Evolutionary conservation across 2,329 filamentous ascomycete species (phyloP).

Genomic region (Clonostachys sp.): DNA sequence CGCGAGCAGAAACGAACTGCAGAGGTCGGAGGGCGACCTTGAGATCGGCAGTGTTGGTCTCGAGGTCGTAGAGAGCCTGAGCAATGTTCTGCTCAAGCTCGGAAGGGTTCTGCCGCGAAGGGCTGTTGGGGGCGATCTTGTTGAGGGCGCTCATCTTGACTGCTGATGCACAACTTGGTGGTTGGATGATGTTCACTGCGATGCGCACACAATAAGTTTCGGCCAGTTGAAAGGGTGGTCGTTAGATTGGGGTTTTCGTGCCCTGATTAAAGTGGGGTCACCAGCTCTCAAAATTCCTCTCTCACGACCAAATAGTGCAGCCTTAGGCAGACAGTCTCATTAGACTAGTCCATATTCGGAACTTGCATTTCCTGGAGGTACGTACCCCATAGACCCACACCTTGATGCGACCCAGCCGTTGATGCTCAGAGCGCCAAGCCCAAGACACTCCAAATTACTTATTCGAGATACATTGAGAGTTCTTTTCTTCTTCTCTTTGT

Average conservation of each 20-base stretch:
- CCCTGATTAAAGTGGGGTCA: conserved; percentile 9
- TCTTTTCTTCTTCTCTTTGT: too few relatives aligned
- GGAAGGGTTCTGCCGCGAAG: conserved; percentile 90
- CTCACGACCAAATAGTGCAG: too few relatives aligned
- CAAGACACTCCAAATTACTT: too few relatives aligned
- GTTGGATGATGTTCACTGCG: conserved; percentile 14
- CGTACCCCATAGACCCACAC: too few relatives aligned
- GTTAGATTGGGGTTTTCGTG: conserved; percentile 37
- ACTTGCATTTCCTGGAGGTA: too few relatives aligned
- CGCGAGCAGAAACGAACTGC: conserved; percentile 97
- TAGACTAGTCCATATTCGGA: too few relatives aligned
- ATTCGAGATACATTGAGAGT: too few relatives aligned
- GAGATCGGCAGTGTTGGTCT: conserved; percentile 98
- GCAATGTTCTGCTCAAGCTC: conserved; percentile 98
- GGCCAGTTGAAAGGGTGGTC: conserved; percentile 14
- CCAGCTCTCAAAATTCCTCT: too few relatives aligned
- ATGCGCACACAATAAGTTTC: conserved; percentile 14
- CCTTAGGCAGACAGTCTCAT: too few relatives aligned
- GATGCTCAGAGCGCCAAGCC: too few relatives aligned
- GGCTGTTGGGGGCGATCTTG: conserved; percentile 98
- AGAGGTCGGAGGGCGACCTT: conserved; percentile 93
- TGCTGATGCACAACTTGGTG: conserved; percentile 19
- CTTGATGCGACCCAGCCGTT: too few relatives aligned
- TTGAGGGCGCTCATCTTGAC: conserved; percentile 73
- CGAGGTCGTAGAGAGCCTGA: conserved; percentile 95